A percentile compares a stretch with the other conserved stretches of the same genome.
Evolutionary conservation across 2,329 filamentous ascomycete species (phyloP).

Genomic region (Colletotrichum eremochloae): DNA sequence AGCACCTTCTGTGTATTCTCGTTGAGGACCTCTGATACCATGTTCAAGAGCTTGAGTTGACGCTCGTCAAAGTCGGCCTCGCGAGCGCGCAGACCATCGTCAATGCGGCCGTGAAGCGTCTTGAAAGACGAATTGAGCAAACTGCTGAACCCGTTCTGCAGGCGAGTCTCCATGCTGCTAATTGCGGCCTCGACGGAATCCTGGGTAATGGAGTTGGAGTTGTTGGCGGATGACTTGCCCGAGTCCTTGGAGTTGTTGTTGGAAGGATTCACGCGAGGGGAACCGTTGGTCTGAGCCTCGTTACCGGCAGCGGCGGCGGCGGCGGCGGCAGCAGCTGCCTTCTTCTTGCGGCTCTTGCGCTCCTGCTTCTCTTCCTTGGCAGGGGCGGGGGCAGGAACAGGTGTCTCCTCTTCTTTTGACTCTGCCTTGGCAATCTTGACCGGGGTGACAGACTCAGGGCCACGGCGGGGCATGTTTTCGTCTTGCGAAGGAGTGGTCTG

Average conservation of each 20-base stretch:
- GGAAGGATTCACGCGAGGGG: slow-evolving; percentile 51
- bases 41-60: slow-evolving; percentile 67
- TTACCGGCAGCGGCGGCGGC: slow-evolving; percentile 58
- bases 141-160: slow-evolving; percentile 62
- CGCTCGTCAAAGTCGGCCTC: slow-evolving; percentile 66
- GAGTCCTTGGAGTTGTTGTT: slow-evolving; percentile 48
- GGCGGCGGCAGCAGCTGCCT: slow-evolving; percentile 63
- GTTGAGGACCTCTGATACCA: slow-evolving; percentile 72
- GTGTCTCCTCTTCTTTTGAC: slow-evolving; percentile 63
- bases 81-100: slow-evolving; percentile 72
- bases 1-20: slow-evolving; percentile 79
- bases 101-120: slow-evolving; percentile 72
- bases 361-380: slow-evolving; percentile 69
- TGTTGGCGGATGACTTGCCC: slow-evolving; percentile 50
- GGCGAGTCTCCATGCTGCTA: slow-evolving; percentile 64
- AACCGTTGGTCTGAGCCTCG: slow-evolving; percentile 62
- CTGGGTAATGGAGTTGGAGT: slow-evolving; percentile 52
- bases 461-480: slow-evolving; percentile 50
- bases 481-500: slow-evolving; percentile 47
- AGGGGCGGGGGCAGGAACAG: slow-evolving; percentile 51
- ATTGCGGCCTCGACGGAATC: slow-evolving; percentile 69
- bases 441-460: slow-evolving; percentile 50
- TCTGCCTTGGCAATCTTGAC: slow-evolving; percentile 58
- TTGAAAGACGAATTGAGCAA: slow-evolving; percentile 70
- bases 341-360: slow-evolving; percentile 76